These are phyloP conservation scores for Pythium utonaiense DNA, from an alignment of 352 stramenopile species.

Conservation along the genomic window DNA sequence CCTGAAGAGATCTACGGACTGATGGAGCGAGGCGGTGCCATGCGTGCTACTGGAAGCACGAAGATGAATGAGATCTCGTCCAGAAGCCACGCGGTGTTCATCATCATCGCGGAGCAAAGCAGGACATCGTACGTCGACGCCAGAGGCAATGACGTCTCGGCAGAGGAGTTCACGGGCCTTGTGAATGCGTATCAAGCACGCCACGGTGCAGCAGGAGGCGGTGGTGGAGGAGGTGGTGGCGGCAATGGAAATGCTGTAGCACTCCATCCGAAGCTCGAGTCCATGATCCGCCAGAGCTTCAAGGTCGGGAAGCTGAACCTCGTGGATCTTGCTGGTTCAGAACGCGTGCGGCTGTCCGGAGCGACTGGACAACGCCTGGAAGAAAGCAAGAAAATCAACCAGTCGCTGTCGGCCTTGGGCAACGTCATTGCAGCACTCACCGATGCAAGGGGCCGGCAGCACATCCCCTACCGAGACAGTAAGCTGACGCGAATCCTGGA, in stretches of 20 bases:
- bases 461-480: conserved; percentile 92
- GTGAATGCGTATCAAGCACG: conserved; percentile 73
- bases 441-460: conserved; percentile 78
- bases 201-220: conserved; percentile 18
- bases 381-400: conserved; percentile 93
- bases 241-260: conserved; percentile 22
- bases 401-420: conserved; percentile 86
- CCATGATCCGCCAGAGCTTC: conserved; percentile 90
- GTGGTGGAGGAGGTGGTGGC: conserved; percentile 10
- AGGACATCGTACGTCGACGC: conserved; percentile 87
- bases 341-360: conserved; percentile 85
- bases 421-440: conserved; percentile 91
- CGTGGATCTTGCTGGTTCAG: conserved; percentile 90
- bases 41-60: conserved; percentile 79
- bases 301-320: conserved; percentile 95
- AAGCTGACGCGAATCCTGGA: conserved; percentile 93
- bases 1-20: conserved; percentile 93
- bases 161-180: conserved; percentile 83
- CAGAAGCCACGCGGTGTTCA: conserved; percentile 91
- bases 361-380: conserved; percentile 86
- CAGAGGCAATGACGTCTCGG: conserved; percentile 71
- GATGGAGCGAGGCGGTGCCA: conserved; percentile 89
- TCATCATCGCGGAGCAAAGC: conserved; percentile 93
- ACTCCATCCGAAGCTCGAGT: conserved; percentile 77
- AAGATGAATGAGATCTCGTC: conserved; percentile 90